Percentiles rank a stretch among this genome's conserved stretches.
phyloP scores from a whole-genome alignment of 2,329 filamentous ascomycete species.

The Purpureocillium takamizusanense region DNA sequence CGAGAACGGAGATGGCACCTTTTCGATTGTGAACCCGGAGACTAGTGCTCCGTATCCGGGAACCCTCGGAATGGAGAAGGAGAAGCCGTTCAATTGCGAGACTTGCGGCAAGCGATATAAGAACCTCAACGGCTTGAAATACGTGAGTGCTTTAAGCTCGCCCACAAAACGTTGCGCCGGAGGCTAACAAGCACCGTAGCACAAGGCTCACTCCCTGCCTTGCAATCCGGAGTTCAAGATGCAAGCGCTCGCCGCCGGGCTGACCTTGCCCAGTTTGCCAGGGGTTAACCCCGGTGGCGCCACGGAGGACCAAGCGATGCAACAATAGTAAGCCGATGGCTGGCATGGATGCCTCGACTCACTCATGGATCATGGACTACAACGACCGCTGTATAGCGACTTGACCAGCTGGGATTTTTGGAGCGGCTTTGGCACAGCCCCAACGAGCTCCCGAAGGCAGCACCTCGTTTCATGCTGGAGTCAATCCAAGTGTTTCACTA shows the following conservation, averaged over 20 bases:
- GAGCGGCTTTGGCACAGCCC: too few species aligned
- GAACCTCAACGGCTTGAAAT: conserved; percentile 97
- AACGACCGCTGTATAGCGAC: too few species aligned
- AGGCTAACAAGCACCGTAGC: conserved; percentile 34
- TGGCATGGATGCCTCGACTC: conserved; percentile 2
- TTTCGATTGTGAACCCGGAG: conserved; percentile 95
- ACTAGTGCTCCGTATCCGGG: conserved; percentile 91
- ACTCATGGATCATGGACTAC: neutral
- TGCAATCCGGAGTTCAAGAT: conserved; percentile 74
- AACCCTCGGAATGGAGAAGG: conserved; percentile 98
- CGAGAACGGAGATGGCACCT: conserved; percentile 93
- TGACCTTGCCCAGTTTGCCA: conserved; percentile 29
- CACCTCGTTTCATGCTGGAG: neutral
- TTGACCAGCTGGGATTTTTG: too few species aligned
- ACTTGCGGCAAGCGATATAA: conserved; percentile 98
- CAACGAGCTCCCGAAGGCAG: too few species aligned
- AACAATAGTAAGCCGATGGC: conserved; percentile 12
- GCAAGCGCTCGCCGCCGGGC: conserved; percentile 32
- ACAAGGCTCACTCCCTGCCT: conserved; percentile 74
- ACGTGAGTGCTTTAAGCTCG: conserved; percentile 41
- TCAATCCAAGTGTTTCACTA: neutral
- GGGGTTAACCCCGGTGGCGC: neutral
- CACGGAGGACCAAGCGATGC: conserved; percentile 34
- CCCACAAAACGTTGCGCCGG: neutral
- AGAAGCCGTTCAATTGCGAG: conserved; percentile 97